These are phyloP conservation scores for Fomitopsis pulvina DNA, from an alignment of 768 basidiomycete species.

Conservation along the genomic window DNA sequence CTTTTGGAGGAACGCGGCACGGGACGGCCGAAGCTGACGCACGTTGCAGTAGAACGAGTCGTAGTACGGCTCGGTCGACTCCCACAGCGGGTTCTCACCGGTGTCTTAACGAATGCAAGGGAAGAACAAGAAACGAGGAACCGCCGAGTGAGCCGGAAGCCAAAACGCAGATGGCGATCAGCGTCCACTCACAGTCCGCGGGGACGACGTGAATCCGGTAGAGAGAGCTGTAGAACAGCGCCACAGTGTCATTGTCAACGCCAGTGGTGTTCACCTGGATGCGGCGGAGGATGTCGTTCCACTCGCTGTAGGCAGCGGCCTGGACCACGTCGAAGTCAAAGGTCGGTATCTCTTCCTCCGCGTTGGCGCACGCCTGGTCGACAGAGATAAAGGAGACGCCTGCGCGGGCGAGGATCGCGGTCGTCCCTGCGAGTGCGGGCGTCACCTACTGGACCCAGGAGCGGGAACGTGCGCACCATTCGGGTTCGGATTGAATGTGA, in stretches of 20 bases:
- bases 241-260: constrained; percentile 42
- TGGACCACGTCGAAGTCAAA: constrained; percentile 48
- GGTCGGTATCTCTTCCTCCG: constrained; percentile 52
- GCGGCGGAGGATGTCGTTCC: constrained; percentile 53
- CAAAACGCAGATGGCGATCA: too few species aligned
- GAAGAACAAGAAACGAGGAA: not conserved
- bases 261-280: constrained; percentile 44
- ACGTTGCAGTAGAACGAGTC: constrained; percentile 68
- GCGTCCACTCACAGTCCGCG: constrained; percentile 45
- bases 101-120: constrained; percentile 33
- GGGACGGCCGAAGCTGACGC: constrained; percentile 14
- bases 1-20: not conserved
- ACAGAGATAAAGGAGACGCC: constrained; percentile 61
- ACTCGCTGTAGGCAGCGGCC: constrained; percentile 35
- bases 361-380: constrained; percentile 54
- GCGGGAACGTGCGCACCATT: constrained; percentile 3
- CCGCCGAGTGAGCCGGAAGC: not conserved
- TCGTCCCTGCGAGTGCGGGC: constrained; percentile 14
- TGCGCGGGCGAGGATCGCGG: constrained; percentile 49
- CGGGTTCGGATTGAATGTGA: constrained; percentile 43
- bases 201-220: constrained; percentile 60
- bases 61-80: constrained; percentile 57
- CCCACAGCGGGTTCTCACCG: constrained; percentile 60
- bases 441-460: not conserved
- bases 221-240: constrained; percentile 57